These are phyloP conservation scores for Lachnellula cervina DNA, from an alignment of 2,329 filamentous ascomycete genomes.

Conservation along the genomic window DNA sequence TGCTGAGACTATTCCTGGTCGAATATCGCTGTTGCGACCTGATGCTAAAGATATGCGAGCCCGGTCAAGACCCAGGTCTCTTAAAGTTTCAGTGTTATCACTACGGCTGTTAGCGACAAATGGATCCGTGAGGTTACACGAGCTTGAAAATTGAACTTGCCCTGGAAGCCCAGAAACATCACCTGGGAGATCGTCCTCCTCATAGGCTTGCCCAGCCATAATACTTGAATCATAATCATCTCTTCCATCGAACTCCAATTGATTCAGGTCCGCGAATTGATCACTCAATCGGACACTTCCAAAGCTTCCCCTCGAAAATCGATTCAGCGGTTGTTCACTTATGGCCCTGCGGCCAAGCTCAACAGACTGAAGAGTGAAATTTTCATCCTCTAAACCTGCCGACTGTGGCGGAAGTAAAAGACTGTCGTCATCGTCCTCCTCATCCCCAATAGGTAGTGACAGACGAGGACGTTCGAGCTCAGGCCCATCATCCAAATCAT, in stretches of 20 bases:
- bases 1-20: conserved; percentile 18
- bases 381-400: conserved; percentile 51
- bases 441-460: conserved; percentile 50
- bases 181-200: conserved; percentile 16
- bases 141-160: conserved; percentile 9
- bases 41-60: conserved; percentile 17
- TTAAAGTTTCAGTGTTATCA: conserved; percentile 23
- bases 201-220: conserved; percentile 18
- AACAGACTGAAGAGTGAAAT: conserved; percentile 54
- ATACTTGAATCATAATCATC: conserved; percentile 28
- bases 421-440: conserved; percentile 42
- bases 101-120: conserved; percentile 9
- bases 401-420: conserved; percentile 50
- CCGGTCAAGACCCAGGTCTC: conserved; percentile 12
- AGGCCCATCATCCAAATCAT: conserved; percentile 36
- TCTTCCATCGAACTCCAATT: conserved; percentile 15
- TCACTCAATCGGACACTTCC: conserved; percentile 52
- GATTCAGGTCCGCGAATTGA: conserved; percentile 35
- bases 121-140: background rate
- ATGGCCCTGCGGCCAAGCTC: conserved; percentile 52
- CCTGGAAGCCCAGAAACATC: conserved; percentile 14
- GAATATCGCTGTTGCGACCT: conserved; percentile 28
- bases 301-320: conserved; percentile 44
- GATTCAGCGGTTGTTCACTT: conserved; percentile 41
- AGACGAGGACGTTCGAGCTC: conserved; percentile 49